Evolutionary conservation across 768 basidiomycete species (phyloP).

Genomic region (Dentipellis sp.): DNA sequence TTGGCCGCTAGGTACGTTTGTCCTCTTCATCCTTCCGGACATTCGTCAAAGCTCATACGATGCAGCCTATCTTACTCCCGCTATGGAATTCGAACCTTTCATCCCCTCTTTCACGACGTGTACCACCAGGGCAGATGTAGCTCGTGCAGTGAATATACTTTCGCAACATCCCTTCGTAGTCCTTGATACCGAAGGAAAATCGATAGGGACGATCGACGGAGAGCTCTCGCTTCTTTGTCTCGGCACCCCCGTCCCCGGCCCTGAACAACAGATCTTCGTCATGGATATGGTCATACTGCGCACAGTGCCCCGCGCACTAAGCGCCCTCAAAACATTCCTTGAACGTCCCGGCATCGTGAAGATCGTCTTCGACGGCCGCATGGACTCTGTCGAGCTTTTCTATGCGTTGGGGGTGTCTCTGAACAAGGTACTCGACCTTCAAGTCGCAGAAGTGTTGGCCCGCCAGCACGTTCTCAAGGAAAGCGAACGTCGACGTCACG

Average conservation of each 20-base stretch:
- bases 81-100: not conserved
- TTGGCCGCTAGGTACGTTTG: too few species aligned
- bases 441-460: conserved; percentile 28
- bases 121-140: conserved; percentile 3
- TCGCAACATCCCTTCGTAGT: conserved; percentile 14
- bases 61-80: too few species aligned
- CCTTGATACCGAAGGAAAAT: conserved; percentile 31
- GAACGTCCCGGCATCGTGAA: conserved; percentile 20
- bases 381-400: conserved; percentile 27
- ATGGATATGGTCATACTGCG: conserved; percentile 26
- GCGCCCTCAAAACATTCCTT: conserved; percentile 20
- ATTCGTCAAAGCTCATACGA: too few species aligned
- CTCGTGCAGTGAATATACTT: conserved; percentile 4
- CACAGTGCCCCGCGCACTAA: conserved; percentile 9
- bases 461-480: conserved; percentile 19
- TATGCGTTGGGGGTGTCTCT: conserved; percentile 19
- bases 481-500: conserved; percentile 18
- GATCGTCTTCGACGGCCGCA: conserved; percentile 33
- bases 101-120: not conserved
- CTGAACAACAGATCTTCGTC: conserved; percentile 21
- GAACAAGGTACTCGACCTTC: conserved; percentile 28
- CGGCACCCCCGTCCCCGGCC: conserved; percentile 20
- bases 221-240: conserved; percentile 28
- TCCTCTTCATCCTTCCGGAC: too few species aligned
- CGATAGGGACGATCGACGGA: conserved; percentile 24